A percentile compares a stretch with the other conserved stretches of the same genome.
Conservation (phyloP, 2,329 filamentous ascomycete species). For the Neonectria faginata region DNA sequence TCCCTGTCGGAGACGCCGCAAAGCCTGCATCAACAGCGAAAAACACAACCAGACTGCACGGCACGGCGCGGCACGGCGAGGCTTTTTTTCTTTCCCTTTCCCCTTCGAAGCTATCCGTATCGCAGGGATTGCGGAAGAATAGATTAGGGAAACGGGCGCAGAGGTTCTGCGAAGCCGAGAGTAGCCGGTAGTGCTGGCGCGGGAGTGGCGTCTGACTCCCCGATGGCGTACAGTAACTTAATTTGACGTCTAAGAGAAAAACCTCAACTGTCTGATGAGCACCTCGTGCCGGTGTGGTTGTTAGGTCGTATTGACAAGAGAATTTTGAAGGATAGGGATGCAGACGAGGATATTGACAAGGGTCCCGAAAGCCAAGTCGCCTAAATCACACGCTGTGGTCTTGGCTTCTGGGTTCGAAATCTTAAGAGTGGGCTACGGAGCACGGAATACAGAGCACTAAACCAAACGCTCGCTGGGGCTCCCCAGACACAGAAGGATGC, state of each 20-base stretch:
- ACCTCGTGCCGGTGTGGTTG: background rate
- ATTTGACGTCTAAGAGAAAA: conserved; percentile 7
- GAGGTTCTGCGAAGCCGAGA: conserved; percentile 9
- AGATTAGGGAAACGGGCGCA: background rate
- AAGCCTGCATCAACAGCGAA: background rate
- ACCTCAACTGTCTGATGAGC: background rate
- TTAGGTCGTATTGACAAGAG: background rate
- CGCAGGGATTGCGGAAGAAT: background rate
- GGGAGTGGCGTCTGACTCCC: conserved; percentile 14
- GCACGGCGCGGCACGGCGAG: background rate
- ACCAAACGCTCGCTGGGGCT: background rate
- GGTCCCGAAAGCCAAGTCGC: background rate
- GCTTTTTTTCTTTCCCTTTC: background rate
- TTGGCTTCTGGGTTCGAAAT: background rate
- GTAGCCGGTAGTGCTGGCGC: conserved; percentile 10
- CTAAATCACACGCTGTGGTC: background rate
- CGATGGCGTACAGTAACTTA: conserved; percentile 6
- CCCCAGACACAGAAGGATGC: background rate
- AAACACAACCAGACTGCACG: background rate
- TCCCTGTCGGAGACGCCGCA: background rate
- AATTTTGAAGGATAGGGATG: background rate
- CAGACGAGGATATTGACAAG: background rate
- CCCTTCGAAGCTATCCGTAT: background rate
- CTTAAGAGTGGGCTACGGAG: background rate
- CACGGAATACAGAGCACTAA: background rate